Evolutionary conservation across 2,329 filamentous ascomycete genomes (phyloP), one percentile per base, ranked within the genome.

Genomic region (Venturia oleaginea): DNA sequence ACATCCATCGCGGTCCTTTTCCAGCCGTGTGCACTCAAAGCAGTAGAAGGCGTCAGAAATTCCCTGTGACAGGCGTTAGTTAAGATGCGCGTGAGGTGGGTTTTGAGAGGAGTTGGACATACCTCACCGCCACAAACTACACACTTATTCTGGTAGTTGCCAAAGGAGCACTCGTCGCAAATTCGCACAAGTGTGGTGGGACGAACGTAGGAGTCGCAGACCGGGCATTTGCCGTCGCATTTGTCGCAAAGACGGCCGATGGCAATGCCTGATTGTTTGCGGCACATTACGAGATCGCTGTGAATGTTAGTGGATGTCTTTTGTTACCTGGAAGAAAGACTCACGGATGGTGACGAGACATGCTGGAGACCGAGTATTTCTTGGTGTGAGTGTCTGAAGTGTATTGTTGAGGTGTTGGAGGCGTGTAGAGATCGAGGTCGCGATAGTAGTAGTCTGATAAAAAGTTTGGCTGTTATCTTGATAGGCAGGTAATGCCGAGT

Each of bases 111-210:
- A 38, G n/a, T 11, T 43, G 6, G 38, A 59, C 69, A 66, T 66
- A 74, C 72, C 71, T 97, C 94, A 71, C 94, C 94, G 75, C 94
- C 94, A 78, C 94, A 99, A 54, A 99, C 94, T 70, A 99, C 92
- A 76, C 94, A 99, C 78, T 99, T 99, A 82, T 99, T 99, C 80
- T 97, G 94, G 82, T 97, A 99, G 83, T 99, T 99, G 74, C 94
- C 94, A 77, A 99, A 99, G 75, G 90, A 92, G 83, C 94, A 99
- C 80, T 99, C 94, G 81, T 99, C 94, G 82, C 94, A 99, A 80
- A 99, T 97, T 73, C 93, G 91, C 67, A 96, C 94, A 65, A 97
- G 88, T 10, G 94, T 97, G 34, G 94, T 99, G 15, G 94, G 94
- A 19, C 94, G 92, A 68, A 99, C 94, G 84, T 99, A 99, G 67